Base-by-base conservation (phyloP, 768 basidiomycete species). In the Ramaria sp. region DNA sequence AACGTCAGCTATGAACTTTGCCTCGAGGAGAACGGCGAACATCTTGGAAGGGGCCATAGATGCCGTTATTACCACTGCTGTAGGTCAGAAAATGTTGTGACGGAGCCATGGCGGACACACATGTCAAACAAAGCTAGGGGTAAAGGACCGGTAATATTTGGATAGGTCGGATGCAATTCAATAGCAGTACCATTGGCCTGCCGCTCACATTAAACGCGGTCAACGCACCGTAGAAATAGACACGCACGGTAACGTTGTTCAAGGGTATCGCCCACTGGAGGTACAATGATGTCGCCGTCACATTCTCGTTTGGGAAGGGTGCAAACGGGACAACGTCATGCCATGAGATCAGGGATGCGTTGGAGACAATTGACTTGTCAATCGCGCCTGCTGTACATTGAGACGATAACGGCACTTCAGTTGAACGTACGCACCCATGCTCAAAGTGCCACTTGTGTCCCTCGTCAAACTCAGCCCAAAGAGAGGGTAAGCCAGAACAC, bases 201-300 rank as follows among this genome's bases (percentile, higher is more conserved):
- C 42, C 22, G 60, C 24, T 20, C 31, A 11, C 15, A 24, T 13
- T 1, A 41, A 43, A 7, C 30, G 52, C 3, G 48, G 53, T 52
- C 10, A 22, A n/a, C 17, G 12, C 49, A 20, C 13, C 9, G 6
- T 22, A 51, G 15, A 6, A 10, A 48, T 27, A 60, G 38, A 27
- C 33, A 0, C 76, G 39, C 61, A 88, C 86, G 43, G 75, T 70
- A 47, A 89, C 73, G 22, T 69, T 69, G 1, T 75, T 68, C 42
- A 90, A 64, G 2, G 78, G 79, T 59, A 89, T 80, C 0, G 79
- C 78, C 88, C 88, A 91, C 59, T 84, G 81, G 46, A 91, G 70
- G 61, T 90, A 90, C 60, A 83, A 84, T 3, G 88, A 82, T 13
- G 73, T 66, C 59, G 80, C 83, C 59, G 70, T 78, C 61, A 79